phyloP scores from a whole-genome alignment of 208 protist species.

The Crithidia fasciculata region DNA sequence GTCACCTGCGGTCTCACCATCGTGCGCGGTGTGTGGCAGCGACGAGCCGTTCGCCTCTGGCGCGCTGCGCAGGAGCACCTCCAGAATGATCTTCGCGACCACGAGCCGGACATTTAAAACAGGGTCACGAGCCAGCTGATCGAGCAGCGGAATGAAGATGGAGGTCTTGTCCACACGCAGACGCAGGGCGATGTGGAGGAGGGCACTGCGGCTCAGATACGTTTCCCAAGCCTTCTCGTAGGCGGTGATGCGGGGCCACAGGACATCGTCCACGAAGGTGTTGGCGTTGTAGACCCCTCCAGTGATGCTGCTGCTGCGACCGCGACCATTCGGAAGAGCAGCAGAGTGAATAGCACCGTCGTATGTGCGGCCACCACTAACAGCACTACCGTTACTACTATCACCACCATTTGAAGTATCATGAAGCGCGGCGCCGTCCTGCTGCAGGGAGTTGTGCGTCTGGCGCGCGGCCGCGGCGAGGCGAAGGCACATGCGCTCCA shows the following conservation, averaged over 20 bases:
- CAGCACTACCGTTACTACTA: neutral
- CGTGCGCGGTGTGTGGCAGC: slow-evolving; percentile 6
- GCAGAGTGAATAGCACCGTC: neutral
- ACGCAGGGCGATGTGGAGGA: slow-evolving; percentile 70
- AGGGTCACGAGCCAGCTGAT: slow-evolving; percentile 67
- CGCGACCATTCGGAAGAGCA: neutral
- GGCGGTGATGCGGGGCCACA: slow-evolving; percentile 76
- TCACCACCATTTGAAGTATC: neutral
- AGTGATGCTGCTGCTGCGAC: neutral
- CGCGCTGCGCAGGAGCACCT: slow-evolving; percentile 49
- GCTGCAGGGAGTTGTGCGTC: slow-evolving; percentile 14
- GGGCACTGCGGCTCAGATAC: slow-evolving; percentile 73
- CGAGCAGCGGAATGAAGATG: slow-evolving; percentile 73
- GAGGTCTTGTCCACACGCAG: slow-evolving; percentile 74
- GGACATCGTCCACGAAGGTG: slow-evolving; percentile 67
- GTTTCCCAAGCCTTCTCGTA: slow-evolving; percentile 64
- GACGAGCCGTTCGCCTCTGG: slow-evolving; percentile 5
- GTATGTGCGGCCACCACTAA: slow-evolving; percentile 1
- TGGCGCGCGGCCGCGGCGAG: slow-evolving; percentile 21
- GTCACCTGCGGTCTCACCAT: neutral
- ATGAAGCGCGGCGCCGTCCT: neutral
- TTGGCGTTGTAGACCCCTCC: slow-evolving; percentile 11
- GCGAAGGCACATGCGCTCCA: slow-evolving; percentile 48
- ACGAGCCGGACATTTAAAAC: slow-evolving; percentile 84
- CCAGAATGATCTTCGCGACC: slow-evolving; percentile 71